Evolutionary conservation across 371 early-diverging fungal species (phyloP), one percentile per base, ranked within the genome.

Genomic region (Mortierella sp.): DNA sequence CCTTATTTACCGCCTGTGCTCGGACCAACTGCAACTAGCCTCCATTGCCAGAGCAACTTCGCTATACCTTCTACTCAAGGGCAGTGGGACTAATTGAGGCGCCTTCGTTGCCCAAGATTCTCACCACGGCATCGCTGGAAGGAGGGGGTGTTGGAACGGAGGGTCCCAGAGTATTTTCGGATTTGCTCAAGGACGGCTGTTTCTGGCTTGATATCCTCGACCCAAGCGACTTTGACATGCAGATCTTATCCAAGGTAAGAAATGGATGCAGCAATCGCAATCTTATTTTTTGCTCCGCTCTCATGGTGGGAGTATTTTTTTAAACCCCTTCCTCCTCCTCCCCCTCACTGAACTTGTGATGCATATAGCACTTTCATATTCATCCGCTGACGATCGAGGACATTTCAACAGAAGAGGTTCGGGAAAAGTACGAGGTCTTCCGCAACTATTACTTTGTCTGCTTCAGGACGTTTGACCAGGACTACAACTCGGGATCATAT

Each of bases 381-480:
- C 98, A 98, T 80, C 97, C 98, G 28, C 86, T 98, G 64, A 98
- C 98, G 0, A 91, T 92, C 34, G 98, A 98, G 89, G 98, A 98
- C 78, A 96, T 98, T 74, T 92, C 93, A 80, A 96, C 95, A 72
- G 94, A 97, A 82, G 98, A 98, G 67, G 93, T 92, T 43, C 92
- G 98, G 8, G 98, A 98, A 84, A 98, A 98, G 82, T 97, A 96
- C 81, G 98, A 98, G 82, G 91, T 96, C 24, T 98, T 97, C 76
- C 88, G 92, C 34, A 95, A 94, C 74, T 98, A 98, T 89, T 96
- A 96, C 79, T 98, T 98, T 90, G 91, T 98, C 46, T 93, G 95
- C 82, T 96, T 97, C 84, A 91, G 96, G 75, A 90, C 94, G 16
- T 94, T 95, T 85, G 95, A 95, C 67, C 91, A 89, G 77, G 91